Evolutionary conservation across 192 early-diverging fungal species (phyloP).

Genomic region (Obelidium mucronatum): DNA sequence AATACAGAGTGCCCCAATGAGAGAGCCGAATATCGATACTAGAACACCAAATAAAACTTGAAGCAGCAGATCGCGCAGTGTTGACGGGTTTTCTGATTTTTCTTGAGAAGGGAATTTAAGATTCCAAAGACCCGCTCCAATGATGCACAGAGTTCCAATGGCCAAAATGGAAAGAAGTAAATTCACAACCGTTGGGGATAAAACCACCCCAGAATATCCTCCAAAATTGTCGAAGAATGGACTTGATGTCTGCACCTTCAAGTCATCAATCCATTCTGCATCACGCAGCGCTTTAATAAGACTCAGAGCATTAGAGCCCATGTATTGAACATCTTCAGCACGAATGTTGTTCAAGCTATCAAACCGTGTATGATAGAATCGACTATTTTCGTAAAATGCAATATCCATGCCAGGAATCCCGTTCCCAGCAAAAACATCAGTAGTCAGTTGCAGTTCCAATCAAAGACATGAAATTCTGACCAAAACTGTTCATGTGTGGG

Average conservation of each 20-base stretch:
- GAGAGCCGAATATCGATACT: background rate
- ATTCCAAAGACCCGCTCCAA: background rate
- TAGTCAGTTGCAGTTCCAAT: background rate
- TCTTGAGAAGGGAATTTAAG: background rate
- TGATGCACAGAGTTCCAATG: background rate
- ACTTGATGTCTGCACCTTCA: background rate
- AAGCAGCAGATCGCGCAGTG: background rate
- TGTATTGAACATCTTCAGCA: background rate
- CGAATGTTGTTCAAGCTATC: background rate
- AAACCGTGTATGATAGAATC: background rate
- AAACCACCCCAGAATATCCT: background rate
- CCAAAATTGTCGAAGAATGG: background rate
- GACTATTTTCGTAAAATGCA: background rate
- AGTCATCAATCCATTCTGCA: constrained; percentile 1
- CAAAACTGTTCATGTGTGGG: background rate
- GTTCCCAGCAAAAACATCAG: background rate
- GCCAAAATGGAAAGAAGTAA: background rate
- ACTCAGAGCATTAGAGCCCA: background rate
- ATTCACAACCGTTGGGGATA: background rate
- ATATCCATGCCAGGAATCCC: background rate
- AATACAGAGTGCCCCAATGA: background rate
- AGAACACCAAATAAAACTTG: background rate
- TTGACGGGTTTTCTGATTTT: too few relatives aligned
- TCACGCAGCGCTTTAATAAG: background rate
- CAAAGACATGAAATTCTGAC: background rate